Evolutionary conservation across 2,329 filamentous ascomycete species (phyloP).

Genomic region (Furcasterigmium furcatum): DNA sequence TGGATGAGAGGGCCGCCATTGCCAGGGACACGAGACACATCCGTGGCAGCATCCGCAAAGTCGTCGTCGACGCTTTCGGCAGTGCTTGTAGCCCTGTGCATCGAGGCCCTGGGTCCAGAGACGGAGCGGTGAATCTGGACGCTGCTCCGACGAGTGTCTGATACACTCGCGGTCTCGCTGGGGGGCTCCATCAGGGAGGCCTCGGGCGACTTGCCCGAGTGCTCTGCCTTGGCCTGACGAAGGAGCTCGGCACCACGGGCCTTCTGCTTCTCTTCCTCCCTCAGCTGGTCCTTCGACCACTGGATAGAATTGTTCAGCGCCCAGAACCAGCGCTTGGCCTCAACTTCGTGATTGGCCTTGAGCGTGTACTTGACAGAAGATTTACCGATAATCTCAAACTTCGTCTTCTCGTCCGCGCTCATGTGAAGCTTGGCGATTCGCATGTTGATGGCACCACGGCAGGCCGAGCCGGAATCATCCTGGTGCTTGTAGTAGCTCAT

Average conservation of each 20-base stretch:
- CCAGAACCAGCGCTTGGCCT: slow-evolving; percentile 99
- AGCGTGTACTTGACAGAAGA: slow-evolving; percentile 98
- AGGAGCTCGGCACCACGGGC: slow-evolving; percentile 72
- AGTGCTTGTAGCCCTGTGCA: slow-evolving; percentile 37
- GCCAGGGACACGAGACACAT: slow-evolving; percentile 29
- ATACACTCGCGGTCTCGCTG: slow-evolving; percentile 50
- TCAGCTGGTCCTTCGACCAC: slow-evolving; percentile 95
- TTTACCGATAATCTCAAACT: slow-evolving; percentile 97
- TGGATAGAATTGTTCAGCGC: slow-evolving; percentile 98
- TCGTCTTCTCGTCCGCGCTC: slow-evolving; percentile 95
- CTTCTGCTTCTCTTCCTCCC: slow-evolving; percentile 78
- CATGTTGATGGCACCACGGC: slow-evolving; percentile 98
- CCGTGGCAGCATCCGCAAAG: slow-evolving; percentile 43
- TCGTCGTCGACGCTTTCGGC: slow-evolving; percentile 50
- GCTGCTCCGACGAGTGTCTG: slow-evolving; percentile 39
- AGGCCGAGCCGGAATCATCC: slow-evolving; percentile 93
- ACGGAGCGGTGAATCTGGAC: slow-evolving; percentile 40
- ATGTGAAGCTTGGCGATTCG: slow-evolving; percentile 91
- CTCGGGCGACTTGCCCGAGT: slow-evolving; percentile 46
- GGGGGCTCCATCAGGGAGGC: slow-evolving; percentile 41
- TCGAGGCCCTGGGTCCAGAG: slow-evolving; percentile 29
- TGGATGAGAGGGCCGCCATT: slow-evolving; percentile 29
- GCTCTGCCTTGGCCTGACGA: slow-evolving; percentile 76
- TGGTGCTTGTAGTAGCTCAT: slow-evolving; percentile 99
- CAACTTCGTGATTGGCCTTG: slow-evolving; percentile 96